These are phyloP conservation scores for Triadica sebifera DNA, from an alignment of 345 rosid species.

Conservation along the genomic window DNA sequence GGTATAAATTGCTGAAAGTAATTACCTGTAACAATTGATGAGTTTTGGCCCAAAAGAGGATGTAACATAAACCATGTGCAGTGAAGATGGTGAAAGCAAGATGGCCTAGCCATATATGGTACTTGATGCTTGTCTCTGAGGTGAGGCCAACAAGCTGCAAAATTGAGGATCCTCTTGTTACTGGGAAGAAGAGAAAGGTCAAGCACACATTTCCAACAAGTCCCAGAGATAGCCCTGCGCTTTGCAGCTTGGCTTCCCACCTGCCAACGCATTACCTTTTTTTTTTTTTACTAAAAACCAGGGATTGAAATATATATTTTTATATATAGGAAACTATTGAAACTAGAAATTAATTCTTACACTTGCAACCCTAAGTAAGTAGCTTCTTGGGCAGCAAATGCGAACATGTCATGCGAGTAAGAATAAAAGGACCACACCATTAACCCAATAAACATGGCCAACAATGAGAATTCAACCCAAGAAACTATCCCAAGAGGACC, in stretches of 20 bases:
- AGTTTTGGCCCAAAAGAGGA: conserved; percentile 22
- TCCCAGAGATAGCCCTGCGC: conserved; percentile 20
- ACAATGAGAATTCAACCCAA: conserved; percentile 17
- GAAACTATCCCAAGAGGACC: conserved; percentile 28
- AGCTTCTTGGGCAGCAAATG: conserved; percentile 11
- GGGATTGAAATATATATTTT: too few species aligned
- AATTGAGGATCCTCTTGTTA: conserved; percentile 27
- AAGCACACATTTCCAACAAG: conserved; percentile 22
- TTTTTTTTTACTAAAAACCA: background rate
- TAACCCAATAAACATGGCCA: conserved; percentile 18
- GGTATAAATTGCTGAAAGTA: background rate
- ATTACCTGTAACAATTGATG: conserved; percentile 21
- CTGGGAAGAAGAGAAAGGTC: conserved; percentile 31
- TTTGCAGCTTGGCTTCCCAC: conserved; percentile 21
- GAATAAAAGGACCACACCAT: conserved; percentile 22
- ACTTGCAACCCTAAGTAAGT: conserved; percentile 7
- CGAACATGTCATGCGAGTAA: conserved; percentile 23
- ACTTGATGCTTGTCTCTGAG: conserved; percentile 31
- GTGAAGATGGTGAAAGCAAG: conserved; percentile 21
- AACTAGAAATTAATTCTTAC: conserved; percentile 5
- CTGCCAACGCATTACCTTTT: background rate
- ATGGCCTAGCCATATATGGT: conserved; percentile 34
- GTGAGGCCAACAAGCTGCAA: conserved; percentile 27
- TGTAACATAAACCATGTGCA: conserved; percentile 24
- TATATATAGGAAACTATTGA: too few species aligned